Percentiles rank a stretch among this genome's conserved stretches.
Evolutionary conservation across 305 asterid species (phyloP).

Genomic region (Solanum hybrid): DNA sequence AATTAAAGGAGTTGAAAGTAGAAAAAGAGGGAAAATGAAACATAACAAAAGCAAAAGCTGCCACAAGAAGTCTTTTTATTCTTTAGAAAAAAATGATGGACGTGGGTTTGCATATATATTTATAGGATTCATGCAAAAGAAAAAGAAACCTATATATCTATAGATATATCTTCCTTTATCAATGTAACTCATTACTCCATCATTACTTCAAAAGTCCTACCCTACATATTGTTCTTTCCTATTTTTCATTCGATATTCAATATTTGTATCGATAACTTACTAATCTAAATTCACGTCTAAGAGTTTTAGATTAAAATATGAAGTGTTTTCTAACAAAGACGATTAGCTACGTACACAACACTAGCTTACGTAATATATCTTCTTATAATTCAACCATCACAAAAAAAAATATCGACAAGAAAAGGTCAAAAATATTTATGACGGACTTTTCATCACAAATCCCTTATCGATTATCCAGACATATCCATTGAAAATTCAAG

Average conservation of each 20-base stretch:
- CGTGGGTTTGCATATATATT: conserved; percentile 33
- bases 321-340: not conserved
- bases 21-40: conserved; percentile 1
- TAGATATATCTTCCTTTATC: not conserved
- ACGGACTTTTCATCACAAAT: not conserved
- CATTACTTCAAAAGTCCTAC: conserved; percentile 2
- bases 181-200: conserved; percentile 11
- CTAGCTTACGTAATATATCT: not conserved
- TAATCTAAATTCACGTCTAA: too few species aligned
- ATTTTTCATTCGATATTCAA: not conserved
- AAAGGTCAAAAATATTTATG: too few species aligned
- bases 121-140: conserved; percentile 53
- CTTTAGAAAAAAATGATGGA: conserved; percentile 32
- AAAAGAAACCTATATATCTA: conserved; percentile 11
- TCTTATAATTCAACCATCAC: too few species aligned
- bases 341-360: too few species aligned
- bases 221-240: not conserved
- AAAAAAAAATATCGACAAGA: not conserved
- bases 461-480: not conserved
- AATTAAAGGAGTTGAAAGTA: conserved; percentile 2
- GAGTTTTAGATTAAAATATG: too few species aligned
- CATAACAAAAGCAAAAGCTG: conserved; percentile 57
- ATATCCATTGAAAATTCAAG: not conserved
- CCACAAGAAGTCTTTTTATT: conserved; percentile 35
- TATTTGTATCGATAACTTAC: not conserved